Base-by-base conservation (phyloP, 2,329 filamentous ascomycete species). In the Thyridium curvatum region DNA sequence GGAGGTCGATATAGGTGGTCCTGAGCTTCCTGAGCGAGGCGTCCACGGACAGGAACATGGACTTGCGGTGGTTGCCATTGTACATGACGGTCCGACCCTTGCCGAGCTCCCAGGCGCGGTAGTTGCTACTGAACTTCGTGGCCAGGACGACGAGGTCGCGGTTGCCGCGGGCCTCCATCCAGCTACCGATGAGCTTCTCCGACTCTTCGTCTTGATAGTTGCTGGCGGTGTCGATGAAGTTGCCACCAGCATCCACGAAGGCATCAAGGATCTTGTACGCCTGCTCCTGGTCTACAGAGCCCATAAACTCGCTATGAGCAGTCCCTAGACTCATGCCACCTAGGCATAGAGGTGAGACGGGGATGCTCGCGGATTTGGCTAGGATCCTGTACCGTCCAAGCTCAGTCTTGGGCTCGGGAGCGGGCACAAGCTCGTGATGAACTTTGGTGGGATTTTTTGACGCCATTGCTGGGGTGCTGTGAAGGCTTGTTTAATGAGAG, bases 141-240 rank as follows among this genome's bases (percentile, higher is more conserved):
- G 68, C 66, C 12, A 72, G 47, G 10, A 74, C 64, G 41, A 73
- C 58, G 38, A 68, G 53, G 45, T 72, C 69, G 3, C 74, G 60
- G 41, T 66, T 66, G 8, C 57, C 52, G 13, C 65, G 61, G 4
- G 47, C 32, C 3, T 52, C 41, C 62, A 74, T 66, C 68, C 70
- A 76, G 44, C 74, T 68, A 8, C 72, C 72, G 29, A 76, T 51
- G 61, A 66, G 69, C n/a, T 44, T 47, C 41, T 76, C 72, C 0
- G 71, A 74, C 43, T 76, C 59, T 41, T 68, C 69, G 35, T 61
- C 43, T 44, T 74, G 65, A 50, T 75, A 75, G 46, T 62, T 63
- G 54, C 65, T 69, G 28, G 68, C 47, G 1, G 74, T 80, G 51
- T 82, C 77, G 49, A 82, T 76, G 53, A 81, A 79, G 56, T 80